Base-by-base conservation (phyloP, 805 yeast species). In the Spathaspora sp. region DNA sequence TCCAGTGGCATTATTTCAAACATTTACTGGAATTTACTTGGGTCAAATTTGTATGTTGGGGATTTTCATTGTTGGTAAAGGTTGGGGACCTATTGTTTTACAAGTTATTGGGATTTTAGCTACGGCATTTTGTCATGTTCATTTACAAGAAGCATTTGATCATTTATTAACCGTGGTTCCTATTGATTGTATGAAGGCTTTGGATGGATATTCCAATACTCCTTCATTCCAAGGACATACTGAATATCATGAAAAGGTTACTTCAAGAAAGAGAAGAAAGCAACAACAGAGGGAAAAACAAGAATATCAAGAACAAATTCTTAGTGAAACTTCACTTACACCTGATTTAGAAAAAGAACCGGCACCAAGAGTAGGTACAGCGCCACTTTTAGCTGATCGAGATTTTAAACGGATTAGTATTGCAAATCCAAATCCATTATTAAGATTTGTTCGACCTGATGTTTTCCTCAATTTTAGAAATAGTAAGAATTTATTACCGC, bases 21-120 rank as follows among this genome's bases (percentile, higher is more conserved):
- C 96, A 0, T 78, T 93, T 65, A 85, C 85, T 39, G 99, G 99
- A 52, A 67, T 94, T 44, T 93, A 93, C 66, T 66, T 93, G 44
- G 96, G 96, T 40, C 92, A 93, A 69, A 70, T 91, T 19, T 89
- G 97, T 74, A 60, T 94, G 56, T 65, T 94, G 49, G 97, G 97
- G 50, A 68, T 94, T 51, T 92, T 90, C 65, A 88, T 82, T 16
- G 96, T 93, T 51, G 91, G 96, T 55, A 89, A 89, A 75, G 87
- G 96, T 42, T 93, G 97, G 97, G 98, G 97, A 44, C 96, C 97
- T 38, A 78, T 91, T 56, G 88, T 85, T 2, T 69, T 93, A 49
- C 89, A 87, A 66, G 84, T 82, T 1, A 75, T 92, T 48, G 75
- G 86, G 42, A 60, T 89, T 12, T 80, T 78, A 8, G 67, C 78